A percentile compares a stretch with the other conserved stretches of the same genome.
Evolutionary conservation across 2,329 filamentous ascomycete genomes (phyloP).

Genomic region (Macrophomina tecta): DNA sequence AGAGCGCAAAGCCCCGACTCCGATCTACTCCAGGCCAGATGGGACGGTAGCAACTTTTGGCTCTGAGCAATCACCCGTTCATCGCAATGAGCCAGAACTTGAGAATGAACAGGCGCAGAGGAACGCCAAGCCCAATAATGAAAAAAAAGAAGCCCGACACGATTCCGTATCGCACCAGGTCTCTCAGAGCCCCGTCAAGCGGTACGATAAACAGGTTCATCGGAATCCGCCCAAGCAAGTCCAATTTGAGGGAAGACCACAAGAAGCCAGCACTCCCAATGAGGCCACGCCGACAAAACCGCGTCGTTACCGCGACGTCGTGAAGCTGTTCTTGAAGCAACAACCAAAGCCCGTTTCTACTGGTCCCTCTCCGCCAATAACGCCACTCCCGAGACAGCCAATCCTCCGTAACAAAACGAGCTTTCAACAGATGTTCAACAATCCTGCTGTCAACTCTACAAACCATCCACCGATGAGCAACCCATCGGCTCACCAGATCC

Average conservation of each 20-base stretch:
- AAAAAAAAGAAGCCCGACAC: background rate
- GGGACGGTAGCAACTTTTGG: background rate
- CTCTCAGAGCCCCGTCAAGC: background rate
- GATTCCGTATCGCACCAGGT: background rate
- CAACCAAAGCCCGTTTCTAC: background rate
- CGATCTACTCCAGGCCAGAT: background rate
- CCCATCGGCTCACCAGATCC: background rate
- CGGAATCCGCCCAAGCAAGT: slow-evolving; percentile 5
- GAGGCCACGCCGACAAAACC: background rate
- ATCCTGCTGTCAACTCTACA: background rate
- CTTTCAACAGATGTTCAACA: background rate
- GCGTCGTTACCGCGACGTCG: background rate
- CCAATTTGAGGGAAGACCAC: background rate
- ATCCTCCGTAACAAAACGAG: background rate
- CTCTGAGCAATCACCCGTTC: background rate
- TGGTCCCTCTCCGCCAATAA: background rate
- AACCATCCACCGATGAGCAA: background rate
- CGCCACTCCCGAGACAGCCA: background rate
- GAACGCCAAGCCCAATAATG: background rate
- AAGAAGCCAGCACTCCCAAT: background rate
- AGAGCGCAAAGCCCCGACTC: background rate
- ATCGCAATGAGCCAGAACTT: background rate
- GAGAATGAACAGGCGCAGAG: background rate
- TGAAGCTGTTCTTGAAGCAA: background rate
- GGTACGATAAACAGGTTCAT: background rate